phyloP scores from a whole-genome alignment of 73 alveolate genomes.

The Blepharisma stoltei region DNA sequence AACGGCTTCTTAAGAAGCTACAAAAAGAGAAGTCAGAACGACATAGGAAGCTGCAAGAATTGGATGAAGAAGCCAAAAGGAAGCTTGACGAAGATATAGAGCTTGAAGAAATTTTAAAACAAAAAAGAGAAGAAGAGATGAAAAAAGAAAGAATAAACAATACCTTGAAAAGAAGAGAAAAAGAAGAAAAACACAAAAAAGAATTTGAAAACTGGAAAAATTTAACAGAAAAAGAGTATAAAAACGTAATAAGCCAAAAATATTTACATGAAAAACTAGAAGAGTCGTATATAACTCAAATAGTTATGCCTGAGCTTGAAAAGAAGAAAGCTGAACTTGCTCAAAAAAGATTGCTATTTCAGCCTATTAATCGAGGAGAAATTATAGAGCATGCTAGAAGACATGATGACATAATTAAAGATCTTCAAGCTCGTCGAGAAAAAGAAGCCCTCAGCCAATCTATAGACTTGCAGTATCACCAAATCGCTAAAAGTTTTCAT shows the following conservation, averaged over 20 bases:
- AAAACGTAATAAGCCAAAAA: not conserved
- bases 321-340: slow-evolving; percentile 15
- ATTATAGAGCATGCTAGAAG: slow-evolving; percentile 13
- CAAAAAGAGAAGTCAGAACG: slow-evolving; percentile 13
- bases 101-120: not conserved
- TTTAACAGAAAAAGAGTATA: not conserved
- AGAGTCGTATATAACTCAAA: not conserved
- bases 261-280: not conserved
- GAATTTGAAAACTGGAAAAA: not conserved
- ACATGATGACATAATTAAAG: not conserved
- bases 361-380: slow-evolving; percentile 1
- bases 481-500: not conserved
- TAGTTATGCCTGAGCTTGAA: slow-evolving; percentile 8
- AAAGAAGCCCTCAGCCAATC: not conserved
- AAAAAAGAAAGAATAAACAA: not conserved
- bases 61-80: slow-evolving; percentile 5
- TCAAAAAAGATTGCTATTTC: slow-evolving; percentile 1
- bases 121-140: not conserved
- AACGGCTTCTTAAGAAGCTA: not conserved
- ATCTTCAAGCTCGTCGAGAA: slow-evolving; percentile 30
- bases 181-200: not conserved
- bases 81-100: not conserved
- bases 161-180: not conserved
- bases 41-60: slow-evolving; percentile 3
- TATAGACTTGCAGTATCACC: not conserved